Percentiles rank a stretch among this genome's conserved stretches.
phyloP scores from a whole-genome alignment of 768 basidiomycete species.

The Sporobolomyces roseus region DNA sequence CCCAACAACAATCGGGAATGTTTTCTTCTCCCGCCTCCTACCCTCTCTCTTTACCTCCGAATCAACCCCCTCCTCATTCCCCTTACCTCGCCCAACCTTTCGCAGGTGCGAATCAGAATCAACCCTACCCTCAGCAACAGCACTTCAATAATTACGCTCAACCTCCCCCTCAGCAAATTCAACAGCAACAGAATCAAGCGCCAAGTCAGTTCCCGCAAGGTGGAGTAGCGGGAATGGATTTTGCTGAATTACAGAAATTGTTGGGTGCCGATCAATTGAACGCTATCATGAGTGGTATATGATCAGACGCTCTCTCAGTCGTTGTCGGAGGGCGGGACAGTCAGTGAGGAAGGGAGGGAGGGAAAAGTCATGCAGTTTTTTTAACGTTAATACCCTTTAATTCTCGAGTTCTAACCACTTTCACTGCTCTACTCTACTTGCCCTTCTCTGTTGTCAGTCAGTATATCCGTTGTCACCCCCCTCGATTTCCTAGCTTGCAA shows the following conservation, averaged over 20 bases:
- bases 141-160: not conserved
- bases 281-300: slow-evolving; percentile 28
- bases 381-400: too few relatives aligned
- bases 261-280: slow-evolving; percentile 31
- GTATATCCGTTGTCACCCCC: too few relatives aligned
- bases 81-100: not conserved
- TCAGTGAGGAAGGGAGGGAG: too few relatives aligned
- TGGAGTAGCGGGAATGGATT: slow-evolving; percentile 26
- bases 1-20: slow-evolving; percentile 12
- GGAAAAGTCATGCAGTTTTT: too few relatives aligned
- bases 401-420: too few relatives aligned
- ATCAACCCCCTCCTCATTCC: slow-evolving; percentile 11
- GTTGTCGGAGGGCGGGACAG: too few relatives aligned
- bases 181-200: slow-evolving; percentile 1
- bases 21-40: slow-evolving; percentile 16
- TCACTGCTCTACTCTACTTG: too few relatives aligned
- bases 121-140: not conserved
- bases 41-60: not conserved
- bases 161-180: slow-evolving; percentile 8
- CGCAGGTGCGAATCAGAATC: not conserved
- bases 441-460: too few relatives aligned
- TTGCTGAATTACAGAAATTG: slow-evolving; percentile 27
- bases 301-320: not conserved
- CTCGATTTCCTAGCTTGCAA: too few relatives aligned
- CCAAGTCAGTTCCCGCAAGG: not conserved